Percentiles rank a stretch among this genome's conserved stretches.
Conservation (phyloP, 108 stramenopile genomes). For the Pelagomonas calceolata region DNA sequence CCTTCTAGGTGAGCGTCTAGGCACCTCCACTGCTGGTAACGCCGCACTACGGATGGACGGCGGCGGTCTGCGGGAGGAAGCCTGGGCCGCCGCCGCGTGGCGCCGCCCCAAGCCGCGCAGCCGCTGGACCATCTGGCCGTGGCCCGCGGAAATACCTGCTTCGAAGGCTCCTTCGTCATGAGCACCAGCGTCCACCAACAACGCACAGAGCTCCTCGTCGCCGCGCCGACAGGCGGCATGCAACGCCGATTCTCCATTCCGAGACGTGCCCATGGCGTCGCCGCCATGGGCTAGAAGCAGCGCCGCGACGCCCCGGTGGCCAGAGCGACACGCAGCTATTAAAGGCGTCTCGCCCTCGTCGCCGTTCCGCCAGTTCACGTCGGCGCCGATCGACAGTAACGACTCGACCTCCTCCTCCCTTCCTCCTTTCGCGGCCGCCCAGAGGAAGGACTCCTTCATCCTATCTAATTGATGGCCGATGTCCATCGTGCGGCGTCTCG, state of each 20-base stretch:
- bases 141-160: too few relatives aligned
- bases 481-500: background rate
- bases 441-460: conserved; percentile 38
- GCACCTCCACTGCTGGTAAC: too few relatives aligned
- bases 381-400: conserved; percentile 24
- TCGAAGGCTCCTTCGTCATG: background rate
- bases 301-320: conserved; percentile 19
- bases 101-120: too few relatives aligned
- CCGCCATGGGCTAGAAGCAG: conserved; percentile 35
- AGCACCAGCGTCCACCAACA: background rate
- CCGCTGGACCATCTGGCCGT: too few relatives aligned
- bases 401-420: conserved; percentile 27
- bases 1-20: too few relatives aligned
- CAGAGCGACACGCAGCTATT: conserved; percentile 16
- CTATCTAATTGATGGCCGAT: conserved; percentile 16
- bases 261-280: conserved; percentile 4
- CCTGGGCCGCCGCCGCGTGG: too few relatives aligned
- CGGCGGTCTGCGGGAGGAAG: too few relatives aligned
- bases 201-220: background rate
- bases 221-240: background rate
- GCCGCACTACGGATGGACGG: too few relatives aligned
- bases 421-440: conserved; percentile 33
- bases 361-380: conserved; percentile 4
- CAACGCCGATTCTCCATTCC: background rate
- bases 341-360: conserved; percentile 29